Conservation (phyloP, 2,329 filamentous ascomycete species). For the Aspergillus sp. region DNA sequence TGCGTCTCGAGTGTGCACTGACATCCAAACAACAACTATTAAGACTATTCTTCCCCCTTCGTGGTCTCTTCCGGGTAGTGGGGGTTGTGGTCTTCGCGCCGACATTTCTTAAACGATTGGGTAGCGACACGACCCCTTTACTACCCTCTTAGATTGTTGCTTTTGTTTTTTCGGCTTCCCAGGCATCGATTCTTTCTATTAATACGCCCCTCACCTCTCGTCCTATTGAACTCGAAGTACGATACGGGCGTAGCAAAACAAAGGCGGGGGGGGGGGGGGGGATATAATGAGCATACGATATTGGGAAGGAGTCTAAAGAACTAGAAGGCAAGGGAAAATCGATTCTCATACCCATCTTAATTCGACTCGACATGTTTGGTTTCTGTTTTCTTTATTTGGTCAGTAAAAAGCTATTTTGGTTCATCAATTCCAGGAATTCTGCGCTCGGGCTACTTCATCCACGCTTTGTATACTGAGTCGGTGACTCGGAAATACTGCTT, state of each 20-base stretch:
- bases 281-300: neutral
- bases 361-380: neutral
- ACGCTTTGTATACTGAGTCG: neutral
- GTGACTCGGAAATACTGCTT: neutral
- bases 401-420: neutral
- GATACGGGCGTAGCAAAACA: neutral
- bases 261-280: neutral
- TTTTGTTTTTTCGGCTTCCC: neutral
- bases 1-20: neutral
- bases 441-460: neutral
- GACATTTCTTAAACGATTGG: neutral
- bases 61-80: neutral
- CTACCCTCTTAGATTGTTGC: neutral
- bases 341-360: neutral
- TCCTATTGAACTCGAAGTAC: neutral
- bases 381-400: neutral
- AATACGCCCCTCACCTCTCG: neutral
- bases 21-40: neutral
- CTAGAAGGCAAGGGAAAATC: neutral
- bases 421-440: neutral
- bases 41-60: neutral
- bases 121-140: neutral
- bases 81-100: neutral
- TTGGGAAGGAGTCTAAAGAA: neutral
- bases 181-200: neutral